phyloP scores from a whole-genome alignment of 1,284 basidiomycete genomes.

The Exsudoporus floridanus region DNA sequence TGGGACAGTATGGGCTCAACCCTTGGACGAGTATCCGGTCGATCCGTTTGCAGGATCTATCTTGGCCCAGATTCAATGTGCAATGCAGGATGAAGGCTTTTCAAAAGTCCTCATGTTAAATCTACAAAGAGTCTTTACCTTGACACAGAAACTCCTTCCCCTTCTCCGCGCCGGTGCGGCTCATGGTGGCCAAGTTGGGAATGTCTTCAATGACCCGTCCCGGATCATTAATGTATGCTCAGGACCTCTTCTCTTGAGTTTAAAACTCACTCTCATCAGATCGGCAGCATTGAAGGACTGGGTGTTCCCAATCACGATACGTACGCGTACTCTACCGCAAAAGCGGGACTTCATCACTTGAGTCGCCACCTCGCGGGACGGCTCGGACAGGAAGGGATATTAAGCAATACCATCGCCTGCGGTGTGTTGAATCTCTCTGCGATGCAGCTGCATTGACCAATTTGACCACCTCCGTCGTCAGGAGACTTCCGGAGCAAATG shows the following conservation, averaged over 20 bases:
- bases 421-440: constrained; percentile 38
- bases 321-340: constrained; percentile 69
- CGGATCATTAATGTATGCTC: constrained; percentile 61
- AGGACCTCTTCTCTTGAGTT: not conserved
- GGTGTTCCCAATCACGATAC: constrained; percentile 58
- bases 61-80: constrained; percentile 17
- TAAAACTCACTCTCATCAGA: constrained; percentile 38
- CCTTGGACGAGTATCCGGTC: constrained; percentile 60
- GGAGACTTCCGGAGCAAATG: constrained; percentile 54
- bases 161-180: constrained; percentile 54
- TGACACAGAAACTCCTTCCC: constrained; percentile 67
- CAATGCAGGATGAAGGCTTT: constrained; percentile 49
- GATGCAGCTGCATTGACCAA: not conserved
- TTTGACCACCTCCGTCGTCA: constrained; percentile 14
- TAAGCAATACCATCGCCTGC: constrained; percentile 69
- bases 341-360: constrained; percentile 62
- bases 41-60: constrained; percentile 31
- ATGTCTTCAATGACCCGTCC: constrained; percentile 48
- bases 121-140: constrained; percentile 67
- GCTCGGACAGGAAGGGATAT: constrained; percentile 60
- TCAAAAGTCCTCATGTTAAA: constrained; percentile 67
- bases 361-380: constrained; percentile 61
- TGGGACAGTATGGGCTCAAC: constrained; percentile 63
- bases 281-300: constrained; percentile 64
- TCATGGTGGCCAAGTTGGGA: constrained; percentile 41